Evolutionary conservation across 2,329 filamentous ascomycete species (phyloP).

Genomic region (Colletotrichum simmondsii): DNA sequence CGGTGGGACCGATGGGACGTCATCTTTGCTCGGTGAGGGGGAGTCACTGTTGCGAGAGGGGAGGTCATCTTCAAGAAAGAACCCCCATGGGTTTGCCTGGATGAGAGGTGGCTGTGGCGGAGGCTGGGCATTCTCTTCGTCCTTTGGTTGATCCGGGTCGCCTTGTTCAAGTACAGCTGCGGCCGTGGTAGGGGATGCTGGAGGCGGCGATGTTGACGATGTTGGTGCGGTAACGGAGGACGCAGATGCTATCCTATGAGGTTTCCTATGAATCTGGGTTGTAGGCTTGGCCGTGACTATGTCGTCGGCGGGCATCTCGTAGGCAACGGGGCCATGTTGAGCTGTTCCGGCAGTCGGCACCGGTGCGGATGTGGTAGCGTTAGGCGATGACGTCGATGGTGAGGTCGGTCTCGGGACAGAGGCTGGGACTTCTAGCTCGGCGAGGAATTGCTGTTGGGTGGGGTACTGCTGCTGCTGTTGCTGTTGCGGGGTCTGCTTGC

Average conservation of each 20-base stretch:
- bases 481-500: background rate
- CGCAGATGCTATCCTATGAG: background rate
- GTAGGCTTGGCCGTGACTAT: background rate
- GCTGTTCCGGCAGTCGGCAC: background rate
- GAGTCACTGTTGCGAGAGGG: background rate
- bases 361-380: background rate
- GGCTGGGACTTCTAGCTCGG: constrained; percentile 29
- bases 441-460: constrained; percentile 28
- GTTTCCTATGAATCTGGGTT: background rate
- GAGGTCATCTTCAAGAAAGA: constrained; percentile 29
- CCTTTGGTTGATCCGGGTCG: background rate
- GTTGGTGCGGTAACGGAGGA: background rate
- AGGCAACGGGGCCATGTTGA: background rate
- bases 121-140: background rate
- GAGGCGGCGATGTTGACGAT: background rate
- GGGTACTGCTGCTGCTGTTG: background rate
- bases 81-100: constrained; percentile 37
- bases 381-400: background rate
- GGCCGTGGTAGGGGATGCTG: background rate
- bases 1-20: background rate
- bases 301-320: constrained; percentile 29
- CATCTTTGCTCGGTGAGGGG: background rate
- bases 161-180: background rate
- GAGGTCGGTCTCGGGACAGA: constrained; percentile 10
- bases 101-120: background rate